Base-by-base conservation (phyloP, 768 basidiomycete species). In the Imleria badia region DNA sequence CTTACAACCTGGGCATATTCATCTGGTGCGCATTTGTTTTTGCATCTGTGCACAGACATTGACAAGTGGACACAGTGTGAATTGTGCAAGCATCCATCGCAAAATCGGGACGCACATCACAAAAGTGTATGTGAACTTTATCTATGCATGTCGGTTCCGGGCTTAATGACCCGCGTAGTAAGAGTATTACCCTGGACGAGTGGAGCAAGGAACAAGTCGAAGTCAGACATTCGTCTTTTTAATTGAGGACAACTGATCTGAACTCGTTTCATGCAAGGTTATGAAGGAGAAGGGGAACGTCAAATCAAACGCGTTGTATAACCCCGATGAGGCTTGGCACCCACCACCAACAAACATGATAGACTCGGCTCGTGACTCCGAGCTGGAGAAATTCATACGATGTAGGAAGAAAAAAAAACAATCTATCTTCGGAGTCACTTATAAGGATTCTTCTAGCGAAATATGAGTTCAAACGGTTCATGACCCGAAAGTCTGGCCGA, bases 91-190 rank as follows among this genome's bases (percentile, higher is more conserved):
- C 54, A 84, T 96, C 47, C 95, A 98, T 75, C 82, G 95, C 49
- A 96, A 95, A 76, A 86, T 98, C 54, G 95, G 95, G 2, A 95
- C 92, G 6, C 95, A 98, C 69, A 78, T 94, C 60, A 84, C 89
- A 0, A 94, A 97, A 83, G 91, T 98, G 92, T 94, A 77, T 67
- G 83, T 78, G 30, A 46, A 9, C 34, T 54, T 8, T 29, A n/a
- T 54, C 45, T 45, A 34, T 17, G 17, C 42, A 26, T n/a, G 34
- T 26, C 9, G 34, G 11, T 42, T 50, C 48, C 35, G 33, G 15
- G 46, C n/a, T 40, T 34, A 51, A 52, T 36, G 43, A 64, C 40
- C 44, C 53, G 43, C 17, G 19, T 23, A 96, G 94, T 56, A 97
- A 96, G 79, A 95, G 92, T 65, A 62, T 97, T 36, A 92, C 90